Evolutionary conservation across 2,329 filamentous ascomycete genomes (phyloP).

Genomic region (Microcyclosporella mali): DNA sequence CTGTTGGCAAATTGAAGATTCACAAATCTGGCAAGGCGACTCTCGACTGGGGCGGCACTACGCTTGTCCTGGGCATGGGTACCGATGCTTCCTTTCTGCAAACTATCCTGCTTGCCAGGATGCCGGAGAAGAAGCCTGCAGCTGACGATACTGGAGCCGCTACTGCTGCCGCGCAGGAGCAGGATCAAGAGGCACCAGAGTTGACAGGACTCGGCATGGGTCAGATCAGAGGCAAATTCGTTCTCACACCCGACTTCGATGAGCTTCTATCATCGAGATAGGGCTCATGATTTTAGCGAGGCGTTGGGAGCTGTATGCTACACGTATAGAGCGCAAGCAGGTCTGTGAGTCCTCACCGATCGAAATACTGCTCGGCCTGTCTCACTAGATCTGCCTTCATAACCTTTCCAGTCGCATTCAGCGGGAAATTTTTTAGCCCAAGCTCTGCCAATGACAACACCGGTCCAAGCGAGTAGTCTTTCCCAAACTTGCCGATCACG

Average conservation of each 20-base stretch:
- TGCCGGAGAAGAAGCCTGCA: constrained; percentile 25
- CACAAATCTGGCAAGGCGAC: constrained; percentile 57
- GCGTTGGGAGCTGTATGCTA: constrained; percentile 1
- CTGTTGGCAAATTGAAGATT: constrained; percentile 56
- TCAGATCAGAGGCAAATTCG: constrained; percentile 58
- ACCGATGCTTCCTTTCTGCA: constrained; percentile 54
- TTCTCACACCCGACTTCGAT: constrained; percentile 56
- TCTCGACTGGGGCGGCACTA: constrained; percentile 57
- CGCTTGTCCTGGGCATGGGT: constrained; percentile 52
- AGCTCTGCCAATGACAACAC: constrained; percentile 17
- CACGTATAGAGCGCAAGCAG: too few relatives aligned
- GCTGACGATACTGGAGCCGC: constrained; percentile 7
- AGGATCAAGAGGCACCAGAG: constrained; percentile 12
- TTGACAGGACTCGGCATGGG: constrained; percentile 50
- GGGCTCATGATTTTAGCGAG: constrained; percentile 5
- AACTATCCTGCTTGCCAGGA: constrained; percentile 47
- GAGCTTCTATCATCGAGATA: constrained; percentile 36
- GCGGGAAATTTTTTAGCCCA: constrained; percentile 15
- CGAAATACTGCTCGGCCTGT: background rate
- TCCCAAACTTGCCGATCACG: constrained; percentile 17
- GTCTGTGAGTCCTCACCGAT: background rate
- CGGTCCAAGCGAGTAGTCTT: constrained; percentile 17
- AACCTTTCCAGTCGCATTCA: constrained; percentile 25
- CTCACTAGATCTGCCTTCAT: constrained; percentile 18
- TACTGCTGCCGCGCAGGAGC: too few relatives aligned